phyloP scores from a whole-genome alignment of 352 stramenopile species.

The Pythium rishiriense region DNA sequence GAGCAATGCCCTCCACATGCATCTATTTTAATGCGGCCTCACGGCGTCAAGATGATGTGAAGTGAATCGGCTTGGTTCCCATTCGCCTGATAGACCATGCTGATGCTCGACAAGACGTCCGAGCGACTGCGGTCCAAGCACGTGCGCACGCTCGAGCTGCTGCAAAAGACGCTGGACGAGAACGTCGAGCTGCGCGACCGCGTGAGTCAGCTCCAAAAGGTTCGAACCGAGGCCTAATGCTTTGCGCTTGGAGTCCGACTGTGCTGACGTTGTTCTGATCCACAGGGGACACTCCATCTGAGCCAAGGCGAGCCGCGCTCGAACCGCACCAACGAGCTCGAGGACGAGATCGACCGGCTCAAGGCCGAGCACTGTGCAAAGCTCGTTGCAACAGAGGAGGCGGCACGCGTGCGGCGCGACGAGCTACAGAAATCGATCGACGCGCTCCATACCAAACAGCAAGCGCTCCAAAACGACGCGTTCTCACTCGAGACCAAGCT shows the following conservation, averaged over 20 bases:
- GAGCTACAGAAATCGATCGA: constrained; percentile 37
- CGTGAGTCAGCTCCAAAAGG: constrained; percentile 47
- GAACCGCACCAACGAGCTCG: constrained; percentile 48
- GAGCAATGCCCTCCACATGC: too few species aligned
- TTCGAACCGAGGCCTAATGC: too few species aligned
- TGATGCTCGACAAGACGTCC: constrained; percentile 61
- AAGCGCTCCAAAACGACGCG: constrained; percentile 58
- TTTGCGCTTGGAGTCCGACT: too few species aligned
- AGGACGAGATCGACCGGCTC: constrained; percentile 59
- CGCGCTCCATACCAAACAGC: constrained; percentile 35
- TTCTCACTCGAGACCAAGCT: constrained; percentile 48
- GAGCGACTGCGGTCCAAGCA: constrained; percentile 80
- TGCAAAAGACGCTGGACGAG: constrained; percentile 80
- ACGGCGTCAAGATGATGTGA: background rate
- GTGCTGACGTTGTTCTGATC: background rate
- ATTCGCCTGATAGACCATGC: constrained; percentile 2
- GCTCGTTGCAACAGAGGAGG: constrained; percentile 41
- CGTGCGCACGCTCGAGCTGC: constrained; percentile 72
- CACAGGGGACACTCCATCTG: constrained; percentile 45
- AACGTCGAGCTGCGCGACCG: constrained; percentile 66
- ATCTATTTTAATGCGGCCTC: too few species aligned
- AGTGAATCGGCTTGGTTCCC: background rate
- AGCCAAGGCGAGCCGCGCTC: constrained; percentile 38
- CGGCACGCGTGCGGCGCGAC: constrained; percentile 25
- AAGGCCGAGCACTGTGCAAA: constrained; percentile 45